phyloP scores from a whole-genome alignment of 1,284 basidiomycete genomes.

The Papiliotrema nemorosa region DNA sequence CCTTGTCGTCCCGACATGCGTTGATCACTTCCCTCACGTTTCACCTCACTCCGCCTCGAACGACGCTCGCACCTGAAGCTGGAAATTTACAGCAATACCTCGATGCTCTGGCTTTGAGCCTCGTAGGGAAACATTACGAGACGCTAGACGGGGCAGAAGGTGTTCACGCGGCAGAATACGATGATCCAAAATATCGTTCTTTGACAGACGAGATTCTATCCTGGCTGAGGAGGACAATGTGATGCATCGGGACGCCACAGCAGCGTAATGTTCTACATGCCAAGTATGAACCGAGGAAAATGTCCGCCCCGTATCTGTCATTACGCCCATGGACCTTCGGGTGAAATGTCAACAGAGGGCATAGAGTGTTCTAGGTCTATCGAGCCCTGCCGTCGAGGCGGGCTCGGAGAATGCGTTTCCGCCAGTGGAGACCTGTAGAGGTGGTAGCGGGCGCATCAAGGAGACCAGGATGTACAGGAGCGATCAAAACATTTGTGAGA shows the following conservation, averaged over 20 bases:
- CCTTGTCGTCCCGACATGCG: slow-evolving; percentile 51
- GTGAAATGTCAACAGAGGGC: slow-evolving; percentile 42
- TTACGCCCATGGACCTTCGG: slow-evolving; percentile 38
- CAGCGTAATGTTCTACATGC: neutral
- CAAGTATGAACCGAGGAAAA: neutral
- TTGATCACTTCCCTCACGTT: slow-evolving; percentile 47
- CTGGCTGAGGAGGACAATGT: slow-evolving; percentile 45
- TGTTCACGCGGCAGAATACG: slow-evolving; percentile 13
- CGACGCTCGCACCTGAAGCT: slow-evolving; percentile 4
- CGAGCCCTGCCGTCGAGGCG: neutral
- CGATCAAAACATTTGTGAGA: no score
- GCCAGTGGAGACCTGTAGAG: no score
- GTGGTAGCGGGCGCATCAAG: no score
- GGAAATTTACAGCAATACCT: slow-evolving; percentile 24
- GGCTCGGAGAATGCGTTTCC: no score
- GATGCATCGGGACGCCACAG: neutral
- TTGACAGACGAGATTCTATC: slow-evolving; percentile 34
- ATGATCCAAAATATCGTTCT: slow-evolving; percentile 14
- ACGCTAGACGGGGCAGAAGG: slow-evolving; percentile 38
- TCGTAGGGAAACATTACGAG: slow-evolving; percentile 46
- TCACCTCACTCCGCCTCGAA: slow-evolving; percentile 18
- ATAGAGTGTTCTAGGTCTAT: neutral
- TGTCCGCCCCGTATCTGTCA: slow-evolving; percentile 52
- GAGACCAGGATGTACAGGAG: no score
- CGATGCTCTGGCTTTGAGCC: slow-evolving; percentile 29